Evolutionary conservation across 352 stramenopile genomes (phyloP).

Genomic region (Phytophthora europaea): DNA sequence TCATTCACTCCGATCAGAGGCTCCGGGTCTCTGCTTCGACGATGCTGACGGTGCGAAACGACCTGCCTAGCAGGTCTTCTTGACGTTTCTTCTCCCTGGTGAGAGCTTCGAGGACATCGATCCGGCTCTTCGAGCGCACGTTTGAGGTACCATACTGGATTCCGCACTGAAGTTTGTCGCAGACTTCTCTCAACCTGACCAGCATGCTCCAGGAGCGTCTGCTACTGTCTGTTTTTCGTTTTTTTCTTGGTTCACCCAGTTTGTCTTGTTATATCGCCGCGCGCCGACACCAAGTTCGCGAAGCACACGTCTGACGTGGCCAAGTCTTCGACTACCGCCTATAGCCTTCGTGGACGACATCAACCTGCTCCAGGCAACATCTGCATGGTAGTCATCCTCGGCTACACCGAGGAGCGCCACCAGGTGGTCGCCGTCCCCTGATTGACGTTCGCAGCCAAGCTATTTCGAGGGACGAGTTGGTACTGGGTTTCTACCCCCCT

Average conservation of each 20-base stretch:
- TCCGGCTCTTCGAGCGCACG: background rate
- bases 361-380: conserved; percentile 5
- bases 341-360: conserved; percentile 9
- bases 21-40: conserved; percentile 1
- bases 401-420: background rate
- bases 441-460: background rate
- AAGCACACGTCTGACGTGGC: conserved; percentile 15
- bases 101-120: background rate
- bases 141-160: conserved; percentile 4
- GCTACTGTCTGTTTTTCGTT: conserved; percentile 14
- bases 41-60: conserved; percentile 1
- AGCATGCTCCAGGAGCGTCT: conserved; percentile 7
- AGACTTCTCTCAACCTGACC: background rate
- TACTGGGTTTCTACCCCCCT: conserved; percentile 5
- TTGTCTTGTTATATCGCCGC: conserved; percentile 6
- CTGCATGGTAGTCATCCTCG: background rate
- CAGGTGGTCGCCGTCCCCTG: conserved; percentile 5
- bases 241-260: conserved; percentile 11
- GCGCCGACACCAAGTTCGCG: conserved; percentile 9
- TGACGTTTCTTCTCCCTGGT: conserved; percentile 9
- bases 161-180: conserved; percentile 10
- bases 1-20: background rate
- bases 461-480: conserved; percentile 1
- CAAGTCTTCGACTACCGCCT: conserved; percentile 9
- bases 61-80: conserved; percentile 2